A percentile compares a stretch with the other conserved stretches of the same genome.
These are phyloP conservation scores for Vitis cinerea DNA, from an alignment of 164 flowering plant genomes.

Conservation along the genomic window DNA sequence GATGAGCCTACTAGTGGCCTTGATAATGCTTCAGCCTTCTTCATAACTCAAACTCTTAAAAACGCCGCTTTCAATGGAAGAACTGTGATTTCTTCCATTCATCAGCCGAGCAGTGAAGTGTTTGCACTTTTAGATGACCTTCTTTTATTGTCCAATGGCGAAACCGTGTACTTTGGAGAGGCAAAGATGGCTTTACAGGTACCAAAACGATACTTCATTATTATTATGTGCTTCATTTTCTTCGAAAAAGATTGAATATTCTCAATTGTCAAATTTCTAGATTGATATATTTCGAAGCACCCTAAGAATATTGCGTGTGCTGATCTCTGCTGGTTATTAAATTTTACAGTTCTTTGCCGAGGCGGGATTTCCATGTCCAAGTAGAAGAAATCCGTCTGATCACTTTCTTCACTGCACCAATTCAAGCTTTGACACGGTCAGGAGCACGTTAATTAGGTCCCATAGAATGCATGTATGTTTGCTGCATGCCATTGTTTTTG, in stretches of 20 bases:
- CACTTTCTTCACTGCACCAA: slow-evolving; percentile 30
- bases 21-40: slow-evolving; percentile 64
- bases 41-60: slow-evolving; percentile 17
- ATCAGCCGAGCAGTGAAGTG: slow-evolving; percentile 74
- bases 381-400: slow-evolving; percentile 29
- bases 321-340: not conserved
- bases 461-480: not conserved
- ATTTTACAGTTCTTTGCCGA: slow-evolving; percentile 28
- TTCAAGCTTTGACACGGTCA: slow-evolving; percentile 22
- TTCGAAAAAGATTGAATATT: no score
- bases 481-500: no score
- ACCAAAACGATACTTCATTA: no score
- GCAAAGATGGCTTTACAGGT: slow-evolving; percentile 9
- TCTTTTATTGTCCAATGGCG: slow-evolving; percentile 59
- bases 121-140: slow-evolving; percentile 59
- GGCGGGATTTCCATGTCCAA: slow-evolving; percentile 28
- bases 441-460: slow-evolving; percentile 3
- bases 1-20: slow-evolving; percentile 79
- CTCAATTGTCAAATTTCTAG: no score
- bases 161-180: slow-evolving; percentile 61
- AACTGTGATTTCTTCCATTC: slow-evolving; percentile 62
- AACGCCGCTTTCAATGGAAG: slow-evolving; percentile 30
- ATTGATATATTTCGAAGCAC: no score
- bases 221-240: no score
- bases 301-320: no score